Conservation (phyloP, 768 basidiomycete species). For the Lentinula sp. region DNA sequence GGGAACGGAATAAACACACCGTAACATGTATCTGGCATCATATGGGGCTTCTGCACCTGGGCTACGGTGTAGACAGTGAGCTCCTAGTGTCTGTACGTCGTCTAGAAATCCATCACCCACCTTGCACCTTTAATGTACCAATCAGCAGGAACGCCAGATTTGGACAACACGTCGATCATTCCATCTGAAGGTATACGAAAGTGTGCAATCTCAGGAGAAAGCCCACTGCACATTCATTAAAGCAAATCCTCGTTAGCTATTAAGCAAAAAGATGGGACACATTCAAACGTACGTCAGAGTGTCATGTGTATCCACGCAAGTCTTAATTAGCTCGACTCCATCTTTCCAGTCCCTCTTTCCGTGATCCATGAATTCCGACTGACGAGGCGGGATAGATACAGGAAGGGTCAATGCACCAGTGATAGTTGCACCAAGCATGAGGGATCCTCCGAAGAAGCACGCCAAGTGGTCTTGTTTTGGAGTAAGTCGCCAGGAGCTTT, state of each 20-base stretch:
- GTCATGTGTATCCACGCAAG: slow-evolving; percentile 83
- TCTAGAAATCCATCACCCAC: slow-evolving; percentile 27
- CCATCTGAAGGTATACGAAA: slow-evolving; percentile 65
- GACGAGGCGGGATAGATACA: slow-evolving; percentile 64
- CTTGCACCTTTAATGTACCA: slow-evolving; percentile 90
- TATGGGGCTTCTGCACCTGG: slow-evolving; percentile 45
- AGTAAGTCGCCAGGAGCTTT: slow-evolving; percentile 64
- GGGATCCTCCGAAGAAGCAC: slow-evolving; percentile 89
- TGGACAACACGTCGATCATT: slow-evolving; percentile 25
- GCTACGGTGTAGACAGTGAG: slow-evolving; percentile 12
- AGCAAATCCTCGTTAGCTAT: no score
- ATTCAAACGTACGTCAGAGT: slow-evolving; percentile 63
- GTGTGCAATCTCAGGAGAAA: slow-evolving; percentile 86
- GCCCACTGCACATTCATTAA: slow-evolving; percentile 45
- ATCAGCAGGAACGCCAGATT: slow-evolving; percentile 45
- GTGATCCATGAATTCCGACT: slow-evolving; percentile 50
- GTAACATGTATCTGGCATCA: slow-evolving; percentile 90
- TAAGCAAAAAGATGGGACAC: neutral
- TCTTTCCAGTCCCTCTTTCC: slow-evolving; percentile 78
- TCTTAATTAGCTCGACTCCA: slow-evolving; percentile 77
- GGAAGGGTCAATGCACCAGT: slow-evolving; percentile 45
- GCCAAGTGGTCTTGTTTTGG: slow-evolving; percentile 96
- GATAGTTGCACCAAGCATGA: slow-evolving; percentile 83
- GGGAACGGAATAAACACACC: slow-evolving; percentile 32
- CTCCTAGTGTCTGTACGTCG: neutral